These are phyloP conservation scores for Pelargonium myrrhifolium DNA, from an alignment of 441 rosid species.

Conservation along the genomic window DNA sequence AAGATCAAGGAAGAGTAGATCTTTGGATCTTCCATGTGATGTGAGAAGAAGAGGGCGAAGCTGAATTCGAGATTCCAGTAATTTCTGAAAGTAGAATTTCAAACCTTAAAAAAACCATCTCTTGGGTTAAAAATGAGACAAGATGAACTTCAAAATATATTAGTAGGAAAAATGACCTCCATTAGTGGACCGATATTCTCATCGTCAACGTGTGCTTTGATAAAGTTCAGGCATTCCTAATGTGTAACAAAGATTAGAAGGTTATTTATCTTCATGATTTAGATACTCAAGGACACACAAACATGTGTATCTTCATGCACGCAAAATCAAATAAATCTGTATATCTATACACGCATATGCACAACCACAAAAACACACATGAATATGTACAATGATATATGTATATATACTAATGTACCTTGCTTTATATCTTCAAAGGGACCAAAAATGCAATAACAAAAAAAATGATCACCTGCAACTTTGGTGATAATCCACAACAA, in stretches of 20 bases:
- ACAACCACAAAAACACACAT: background rate
- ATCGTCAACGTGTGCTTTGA: slow-evolving; percentile 41
- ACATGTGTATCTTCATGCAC: background rate
- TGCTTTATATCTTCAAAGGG: background rate
- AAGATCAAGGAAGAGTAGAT: slow-evolving; percentile 50
- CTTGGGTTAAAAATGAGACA: slow-evolving; percentile 4
- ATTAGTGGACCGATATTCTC: slow-evolving; percentile 31
- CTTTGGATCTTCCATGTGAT: slow-evolving; percentile 41
- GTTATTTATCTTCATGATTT: slow-evolving; percentile 8
- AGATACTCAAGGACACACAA: background rate
- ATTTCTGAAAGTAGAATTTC: slow-evolving; percentile 31
- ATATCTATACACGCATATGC: background rate
- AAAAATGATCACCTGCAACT: slow-evolving; percentile 37
- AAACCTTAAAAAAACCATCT: slow-evolving; percentile 16
- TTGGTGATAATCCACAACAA: slow-evolving; percentile 40
- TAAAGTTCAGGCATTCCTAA: slow-evolving; percentile 43
- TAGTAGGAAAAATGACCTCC: slow-evolving; percentile 34
- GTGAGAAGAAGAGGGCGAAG: slow-evolving; percentile 44
- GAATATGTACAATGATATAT: background rate
- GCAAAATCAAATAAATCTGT: background rate
- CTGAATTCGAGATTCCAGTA: slow-evolving; percentile 55
- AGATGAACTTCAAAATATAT: slow-evolving; percentile 9
- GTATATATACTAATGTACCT: background rate
- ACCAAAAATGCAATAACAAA: slow-evolving; percentile 6
- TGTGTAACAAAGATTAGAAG: slow-evolving; percentile 18